Evolutionary conservation across 2,329 filamentous ascomycete species (phyloP), one percentile per base, ranked within the genome.

Genomic region (Cladosporium phlei): DNA sequence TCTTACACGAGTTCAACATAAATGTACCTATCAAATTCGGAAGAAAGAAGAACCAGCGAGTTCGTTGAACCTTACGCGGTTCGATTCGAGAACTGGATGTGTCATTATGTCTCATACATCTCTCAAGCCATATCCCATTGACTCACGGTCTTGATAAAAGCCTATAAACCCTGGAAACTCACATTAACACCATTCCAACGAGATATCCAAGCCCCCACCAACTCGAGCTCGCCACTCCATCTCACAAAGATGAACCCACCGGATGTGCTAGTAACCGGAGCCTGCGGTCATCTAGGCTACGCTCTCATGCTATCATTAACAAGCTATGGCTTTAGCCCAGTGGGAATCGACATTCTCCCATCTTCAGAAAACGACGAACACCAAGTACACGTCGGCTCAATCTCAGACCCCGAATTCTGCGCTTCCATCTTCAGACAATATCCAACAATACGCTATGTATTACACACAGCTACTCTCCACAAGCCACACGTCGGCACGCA

Each of bases 401-500:
- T 55, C 24, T 35, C 47, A 6, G 49, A 55, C 30, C 25, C 50
- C 9, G 9, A 25, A 2, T 43, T 55, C 11, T 28, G 52, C 28
- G 20, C 46, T 3, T 27, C 21, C n/a, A 47, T 46, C 1, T 47
- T 52, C 30, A 10, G 19, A 9, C 24, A 30, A 20, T 24, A 50
- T 39, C 44, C 48, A 2, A 40, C 44, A 1, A 19, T 55, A 3
- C 51, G 45, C 14, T 51, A 54, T 16, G 44, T 54, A n/a, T 28
- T 54, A 7, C 53, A 54, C 43, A 49, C 53, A 4, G 53, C 52
- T 3, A 54, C 50, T 12, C 38, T 55, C 3, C 53, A 55, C 46
- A 55, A 55, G 30, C 53, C 53, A 21, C 53, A 55, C 21, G 52
- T 55, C 1, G 48, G 29, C 2, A 49, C 49, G 11, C 53, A 55